Conservation (phyloP, 225 moss, liverwort and hornwort genomes). For the Climacium dendroides region DNA sequence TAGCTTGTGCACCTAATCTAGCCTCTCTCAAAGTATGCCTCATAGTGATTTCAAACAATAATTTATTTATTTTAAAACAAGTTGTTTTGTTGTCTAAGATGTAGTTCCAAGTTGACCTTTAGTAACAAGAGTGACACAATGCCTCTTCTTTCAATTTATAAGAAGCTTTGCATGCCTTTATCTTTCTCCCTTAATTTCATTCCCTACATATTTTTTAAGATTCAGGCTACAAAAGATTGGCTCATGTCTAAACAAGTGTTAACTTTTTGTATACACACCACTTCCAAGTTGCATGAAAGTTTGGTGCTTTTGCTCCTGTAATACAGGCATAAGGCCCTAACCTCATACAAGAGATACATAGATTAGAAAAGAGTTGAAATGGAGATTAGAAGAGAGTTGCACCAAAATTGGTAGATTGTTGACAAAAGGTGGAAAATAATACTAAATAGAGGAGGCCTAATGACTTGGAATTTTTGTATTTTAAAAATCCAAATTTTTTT, state of each 20-base stretch:
- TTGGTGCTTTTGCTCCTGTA: neutral
- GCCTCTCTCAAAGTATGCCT: neutral
- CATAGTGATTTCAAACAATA: neutral
- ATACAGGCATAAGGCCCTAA: rapidly evolving
- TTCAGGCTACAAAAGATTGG: neutral
- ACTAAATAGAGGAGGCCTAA: neutral
- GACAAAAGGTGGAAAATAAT: rapidly evolving
- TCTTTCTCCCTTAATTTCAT: neutral
- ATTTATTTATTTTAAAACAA: neutral
- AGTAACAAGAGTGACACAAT: neutral
- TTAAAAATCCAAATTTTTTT: neutral
- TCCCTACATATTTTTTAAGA: neutral
- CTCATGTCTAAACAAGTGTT: rapidly evolving
- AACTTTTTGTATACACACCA: neutral
- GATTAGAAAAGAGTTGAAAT: rapidly evolving
- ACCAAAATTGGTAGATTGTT: rapidly evolving
- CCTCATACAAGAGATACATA: rapidly evolving
- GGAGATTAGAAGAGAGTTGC: rapidly evolving
- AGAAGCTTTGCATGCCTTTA: rapidly evolving
- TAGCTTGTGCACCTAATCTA: neutral
- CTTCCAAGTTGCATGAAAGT: neutral
- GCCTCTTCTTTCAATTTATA: rapidly evolving
- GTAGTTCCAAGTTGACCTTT: neutral
- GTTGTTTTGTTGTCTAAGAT: neutral
- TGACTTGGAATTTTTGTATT: neutral